Percentiles rank a stretch among this genome's conserved stretches.
Conservation (phyloP, 2,329 filamentous ascomycete species). For the Diplodia corticola region DNA sequence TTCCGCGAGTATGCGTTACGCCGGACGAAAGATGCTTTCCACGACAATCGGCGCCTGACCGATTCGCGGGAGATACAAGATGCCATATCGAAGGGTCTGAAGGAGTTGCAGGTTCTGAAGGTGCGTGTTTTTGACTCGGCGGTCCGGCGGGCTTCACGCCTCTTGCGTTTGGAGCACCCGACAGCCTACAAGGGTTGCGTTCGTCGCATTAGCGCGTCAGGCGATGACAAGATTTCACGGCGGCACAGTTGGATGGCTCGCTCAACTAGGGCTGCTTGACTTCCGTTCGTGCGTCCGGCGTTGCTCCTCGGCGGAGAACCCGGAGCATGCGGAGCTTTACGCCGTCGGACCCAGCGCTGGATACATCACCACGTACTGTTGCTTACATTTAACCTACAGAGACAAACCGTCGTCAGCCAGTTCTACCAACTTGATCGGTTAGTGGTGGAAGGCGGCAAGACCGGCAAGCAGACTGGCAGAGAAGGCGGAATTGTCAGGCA, state of each 20-base stretch:
- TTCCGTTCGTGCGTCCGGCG: background rate
- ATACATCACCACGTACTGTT: background rate
- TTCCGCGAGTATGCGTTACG: conserved; percentile 96
- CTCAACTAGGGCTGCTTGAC: background rate
- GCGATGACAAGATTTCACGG: background rate
- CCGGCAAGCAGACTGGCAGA: conserved; percentile 70
- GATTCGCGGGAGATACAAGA: conserved; percentile 82
- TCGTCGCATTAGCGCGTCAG: background rate
- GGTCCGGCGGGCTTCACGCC: no score
- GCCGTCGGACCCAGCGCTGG: background rate
- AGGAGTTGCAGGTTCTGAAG: conserved; percentile 88
- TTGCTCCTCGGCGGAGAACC: background rate
- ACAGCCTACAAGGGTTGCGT: background rate
- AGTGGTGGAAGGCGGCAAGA: conserved; percentile 86
- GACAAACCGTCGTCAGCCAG: conserved; percentile 91
- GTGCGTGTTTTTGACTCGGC: conserved; percentile 48
- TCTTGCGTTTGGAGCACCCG: background rate
- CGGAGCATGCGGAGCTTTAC: background rate
- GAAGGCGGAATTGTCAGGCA: conserved; percentile 69
- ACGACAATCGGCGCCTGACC: conserved; percentile 70
- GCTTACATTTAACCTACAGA: conserved; percentile 54
- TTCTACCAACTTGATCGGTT: conserved; percentile 91
- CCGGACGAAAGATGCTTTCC: conserved; percentile 86
- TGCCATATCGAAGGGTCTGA: conserved; percentile 81
- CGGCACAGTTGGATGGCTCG: background rate